Percentiles rank a stretch among this genome's conserved stretches.
phyloP scores from a whole-genome alignment of 2,329 filamentous ascomycete species.

The Xylariales sp. region DNA sequence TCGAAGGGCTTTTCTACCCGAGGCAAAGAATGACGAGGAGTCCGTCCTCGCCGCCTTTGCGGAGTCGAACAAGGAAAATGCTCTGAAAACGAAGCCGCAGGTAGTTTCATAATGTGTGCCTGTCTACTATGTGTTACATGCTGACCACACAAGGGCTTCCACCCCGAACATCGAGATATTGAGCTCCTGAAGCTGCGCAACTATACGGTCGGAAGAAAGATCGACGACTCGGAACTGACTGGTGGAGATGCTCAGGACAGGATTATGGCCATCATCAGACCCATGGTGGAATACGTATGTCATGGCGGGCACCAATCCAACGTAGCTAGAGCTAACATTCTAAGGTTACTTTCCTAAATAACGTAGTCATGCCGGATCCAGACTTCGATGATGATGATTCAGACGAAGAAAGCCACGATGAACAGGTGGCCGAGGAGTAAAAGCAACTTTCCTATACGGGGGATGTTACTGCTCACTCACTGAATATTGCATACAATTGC shows the following conservation, averaged over 20 bases:
- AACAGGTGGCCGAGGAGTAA: too few relatives aligned
- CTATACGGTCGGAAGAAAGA: conserved; percentile 66
- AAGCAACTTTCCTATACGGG: too few relatives aligned
- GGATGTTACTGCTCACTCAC: too few relatives aligned
- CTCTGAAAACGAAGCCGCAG: conserved; percentile 83
- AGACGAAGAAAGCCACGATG: too few relatives aligned
- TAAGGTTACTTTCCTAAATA: conserved; percentile 67
- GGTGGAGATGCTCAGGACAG: conserved; percentile 58
- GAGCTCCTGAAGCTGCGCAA: conserved; percentile 74
- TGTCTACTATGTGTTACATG: not conserved
- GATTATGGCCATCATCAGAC: conserved; percentile 58
- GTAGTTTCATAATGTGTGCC: conserved; percentile 37
- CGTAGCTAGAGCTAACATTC: too few relatives aligned
- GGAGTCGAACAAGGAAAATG: conserved; percentile 63
- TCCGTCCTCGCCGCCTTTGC: conserved; percentile 65
- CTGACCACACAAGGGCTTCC: conserved; percentile 56
- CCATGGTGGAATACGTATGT: conserved; percentile 78
- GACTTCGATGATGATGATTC: conserved; percentile 34
- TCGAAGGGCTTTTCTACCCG: conserved; percentile 60
- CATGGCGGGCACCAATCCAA: not conserved
- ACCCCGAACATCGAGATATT: conserved; percentile 71
- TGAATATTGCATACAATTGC: too few relatives aligned
- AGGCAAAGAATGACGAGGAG: conserved; percentile 39
- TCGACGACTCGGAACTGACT: conserved; percentile 63
- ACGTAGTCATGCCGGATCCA: conserved; percentile 67